These are phyloP conservation scores for Gossypium arboreum DNA, from an alignment of 345 rosid species.

Conservation along the genomic window DNA sequence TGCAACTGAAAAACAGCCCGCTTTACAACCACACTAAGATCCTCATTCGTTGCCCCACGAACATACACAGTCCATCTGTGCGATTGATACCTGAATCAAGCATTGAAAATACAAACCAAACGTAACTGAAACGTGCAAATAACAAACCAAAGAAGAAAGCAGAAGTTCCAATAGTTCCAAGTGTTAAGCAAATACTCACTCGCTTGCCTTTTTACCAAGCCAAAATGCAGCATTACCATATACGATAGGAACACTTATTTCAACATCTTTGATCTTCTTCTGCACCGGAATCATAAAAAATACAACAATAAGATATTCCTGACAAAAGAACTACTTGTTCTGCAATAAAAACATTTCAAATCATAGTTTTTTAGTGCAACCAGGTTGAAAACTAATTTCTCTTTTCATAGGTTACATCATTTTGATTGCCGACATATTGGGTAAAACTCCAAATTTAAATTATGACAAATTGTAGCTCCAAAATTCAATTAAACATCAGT, in stretches of 20 bases:
- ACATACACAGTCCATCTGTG: slow-evolving; percentile 73
- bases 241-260: slow-evolving; percentile 69
- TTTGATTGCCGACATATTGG: neutral
- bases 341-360: neutral
- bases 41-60: slow-evolving; percentile 70
- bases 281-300: slow-evolving; percentile 19
- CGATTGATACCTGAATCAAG: slow-evolving; percentile 49
- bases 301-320: neutral
- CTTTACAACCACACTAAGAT: slow-evolving; percentile 49
- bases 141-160: neutral
- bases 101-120: slow-evolving; percentile 4
- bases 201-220: slow-evolving; percentile 84
- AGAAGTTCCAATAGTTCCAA: slow-evolving; percentile 2
- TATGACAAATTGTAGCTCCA: neutral
- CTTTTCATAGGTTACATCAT: neutral
- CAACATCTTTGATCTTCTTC: slow-evolving; percentile 74
- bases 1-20: slow-evolving; percentile 65
- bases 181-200: slow-evolving; percentile 37
- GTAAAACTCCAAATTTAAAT: neutral
- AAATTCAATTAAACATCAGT: neutral
- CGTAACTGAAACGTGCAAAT: neutral
- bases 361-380: neutral
- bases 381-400: neutral
- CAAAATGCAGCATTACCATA: slow-evolving; percentile 70
- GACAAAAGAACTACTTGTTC: neutral